Base-by-base conservation (phyloP, 2,329 filamentous ascomycete genomes). In the Beauveria bassiana region DNA sequence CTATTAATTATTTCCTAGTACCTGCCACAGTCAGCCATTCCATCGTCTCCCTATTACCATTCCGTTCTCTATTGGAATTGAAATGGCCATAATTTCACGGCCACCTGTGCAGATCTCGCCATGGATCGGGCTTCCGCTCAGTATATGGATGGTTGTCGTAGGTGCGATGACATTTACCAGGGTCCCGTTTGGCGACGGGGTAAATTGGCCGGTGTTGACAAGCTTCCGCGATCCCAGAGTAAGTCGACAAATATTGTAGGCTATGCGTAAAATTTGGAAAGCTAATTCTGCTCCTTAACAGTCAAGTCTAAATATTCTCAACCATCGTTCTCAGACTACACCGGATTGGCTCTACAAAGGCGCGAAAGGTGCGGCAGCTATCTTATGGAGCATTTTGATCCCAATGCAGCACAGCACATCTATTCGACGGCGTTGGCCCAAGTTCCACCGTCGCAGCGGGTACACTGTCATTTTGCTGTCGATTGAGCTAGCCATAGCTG, bases 341-440 rank as follows among this genome's bases (percentile, higher is more conserved):
- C 54, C 54, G 10, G 6, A 24, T 20, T 57, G 54, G 54, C 54
- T 57, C 42, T 57, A 57, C 54, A 57, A 57, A 46, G 54, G 54
- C 7, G 54, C 43, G 3, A 57, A 57, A 46, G 54, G 42, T 28
- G 31, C 26, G 8, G 24, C 54, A 12, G 42, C 54, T 5, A 46
- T 57, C 1, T 18, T 49, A 18, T 57, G 54, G 54, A 57, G 54
- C 18, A 57, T 47, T 18, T 10, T 57, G 5, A 56, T 56, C 40
- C 53, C 53, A 10, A 6, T 26, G 22, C 53, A 56, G 40, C 53
- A 56, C 40, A 56, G 34, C 14, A 16, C 42, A 45, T 24, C 14
- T 6, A n/a, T 56, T 20, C 53, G 53, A n/a, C 40, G 53, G 5
- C 24, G n/a, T 20, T 45, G 42, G 12, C 34, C 43, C 34, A n/a